Evolutionary conservation across 768 basidiomycete species (phyloP), one percentile per base, ranked within the genome.

Genomic region (Lactarius akahatsu): DNA sequence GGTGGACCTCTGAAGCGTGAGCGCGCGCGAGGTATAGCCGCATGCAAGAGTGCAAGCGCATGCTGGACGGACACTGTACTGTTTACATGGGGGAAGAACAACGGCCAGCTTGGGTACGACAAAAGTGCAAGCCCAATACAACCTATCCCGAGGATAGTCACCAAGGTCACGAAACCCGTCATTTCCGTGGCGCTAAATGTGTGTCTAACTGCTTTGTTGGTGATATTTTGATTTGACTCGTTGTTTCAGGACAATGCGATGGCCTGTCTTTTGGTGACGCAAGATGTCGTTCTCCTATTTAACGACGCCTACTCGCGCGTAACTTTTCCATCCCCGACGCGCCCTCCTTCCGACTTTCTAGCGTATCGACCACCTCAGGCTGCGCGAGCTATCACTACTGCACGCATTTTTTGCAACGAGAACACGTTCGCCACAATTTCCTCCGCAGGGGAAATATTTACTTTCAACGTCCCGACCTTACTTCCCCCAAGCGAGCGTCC

Each of bases 51-150:
- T 26, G 89, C 94, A 18, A 94, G 92, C 16, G 94, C 87, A 6
- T 96, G 94, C 76, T 97, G 93, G 92, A 95, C 94, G 0, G 78
- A 78, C 4, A 71, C 71, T 11, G 79, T 85, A 52, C 83, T 94
- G 2, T 95, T 83, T 74, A 94, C 93, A 0, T 98, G 95, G 95
- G 97, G 97, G 0, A 92, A 89, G 30, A 97, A 98, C 75, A 83
- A 82, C 50, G 97, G 97, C 0, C 97, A 99, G 74, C 81, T 98
- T 4, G 96, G 95, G 1, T 95, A 95, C 70, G 90, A 93, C 68
- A 90, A 85, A 73, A 76, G 78, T 18, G 79, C 88, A 1, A 90
- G 89, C 63, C 88, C 91, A 0, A 79, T 91, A 1, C 94, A 96
- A 75, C 74, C 90, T 5, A 73, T 84, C 2, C 95, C 95, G 0